Base-by-base conservation (phyloP, 805 yeast species). In the Clavispora asparagi region DNA sequence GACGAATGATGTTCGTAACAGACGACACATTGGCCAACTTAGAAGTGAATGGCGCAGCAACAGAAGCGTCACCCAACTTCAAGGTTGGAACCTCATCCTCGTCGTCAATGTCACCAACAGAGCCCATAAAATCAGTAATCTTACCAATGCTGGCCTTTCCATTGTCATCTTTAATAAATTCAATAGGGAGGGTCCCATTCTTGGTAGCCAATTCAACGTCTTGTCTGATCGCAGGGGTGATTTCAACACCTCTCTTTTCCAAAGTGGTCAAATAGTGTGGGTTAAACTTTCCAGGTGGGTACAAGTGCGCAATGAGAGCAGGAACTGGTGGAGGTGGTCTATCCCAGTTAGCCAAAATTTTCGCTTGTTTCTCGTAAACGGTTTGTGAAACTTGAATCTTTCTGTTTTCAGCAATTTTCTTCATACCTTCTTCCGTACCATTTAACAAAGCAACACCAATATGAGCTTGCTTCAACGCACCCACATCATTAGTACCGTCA, bases 401-500 rank as follows among this genome's bases (percentile, higher is more conserved):
- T 60, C 85, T 81, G 65, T 81, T 79, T 53, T 92, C 97, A 44
- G 85, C 88, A 48, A 91, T 79, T 68, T 90, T 88, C 69, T 86
- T 86, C 81, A 94, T 75, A 40, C 96, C 86, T 44, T 88, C 97
- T 62, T 87, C 96, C 46, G 99, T 91, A 70, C 98, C 99, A 61
- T 94, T 94, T 64, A 94, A 77, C 57, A 94, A 74, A n/a, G 99
- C 99, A 63, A 94, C 87, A 74, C 99, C 99, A 61, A 94, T 85
- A 62, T 94, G 96, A 2, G 99, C 98, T 73, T 94, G 98, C 67
- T 94, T 94, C 70, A 94, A 79, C 45, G 99, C 99, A 68, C 99
- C 99, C 42, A 94, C 99, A 74, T 94, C 99, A 63, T 94, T 94
- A n/a, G 99, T 94, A 70, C 99, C 99, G 70, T 94, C 99, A 76